Base-by-base conservation (phyloP, 371 early-diverging fungal genomes). In the Rhizomucor miehei region DNA sequence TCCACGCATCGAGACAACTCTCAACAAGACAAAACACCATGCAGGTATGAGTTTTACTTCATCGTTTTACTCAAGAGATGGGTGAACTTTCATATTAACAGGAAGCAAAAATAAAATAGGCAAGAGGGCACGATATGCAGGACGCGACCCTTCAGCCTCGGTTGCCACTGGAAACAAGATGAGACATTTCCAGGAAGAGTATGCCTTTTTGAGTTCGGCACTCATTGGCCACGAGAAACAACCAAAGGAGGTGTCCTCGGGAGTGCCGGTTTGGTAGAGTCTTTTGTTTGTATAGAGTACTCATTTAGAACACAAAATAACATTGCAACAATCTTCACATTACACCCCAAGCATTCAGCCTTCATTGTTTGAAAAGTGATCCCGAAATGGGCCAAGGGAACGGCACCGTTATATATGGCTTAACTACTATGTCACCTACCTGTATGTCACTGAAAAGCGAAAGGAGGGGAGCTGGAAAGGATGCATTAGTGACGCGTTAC, bases 151-250 rank as follows among this genome's bases (percentile, higher is more conserved):
- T 48, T 87, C 91, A 46, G 97, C 94, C 46, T 91, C 97, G 3
- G 94, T 95, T 21, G 95, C 98, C 41, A 97, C 98, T 24, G 97
- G 97, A 64, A 88, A 93, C 80, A 95, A 97, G 88, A 95, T 94
- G 87, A 89, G 90, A 59, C 98, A 98, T 74, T 80, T 82, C 67
- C 86, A 88, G 57, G 95, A 97, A 79, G 98, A 97, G 73, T 84
- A 90, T 60, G 82, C 81, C 59, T 66, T 95, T 57, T 76, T 93
- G 40, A 78, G 83, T 49, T 84, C 89, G 67, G 97, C 97, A 14
- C 79, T 97, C 60, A 74, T 89, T 43, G 92, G 94, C 49, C 78
- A 87, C 53, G 67, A 77, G 43, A 70, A 67, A 40, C 81, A 81
- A 64, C 89, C 89, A 44, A 67, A 77, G 53, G 81, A 87, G 60